phyloP scores from a whole-genome alignment of 2,329 filamentous ascomycete species.

The Claviceps quebecensis region DNA sequence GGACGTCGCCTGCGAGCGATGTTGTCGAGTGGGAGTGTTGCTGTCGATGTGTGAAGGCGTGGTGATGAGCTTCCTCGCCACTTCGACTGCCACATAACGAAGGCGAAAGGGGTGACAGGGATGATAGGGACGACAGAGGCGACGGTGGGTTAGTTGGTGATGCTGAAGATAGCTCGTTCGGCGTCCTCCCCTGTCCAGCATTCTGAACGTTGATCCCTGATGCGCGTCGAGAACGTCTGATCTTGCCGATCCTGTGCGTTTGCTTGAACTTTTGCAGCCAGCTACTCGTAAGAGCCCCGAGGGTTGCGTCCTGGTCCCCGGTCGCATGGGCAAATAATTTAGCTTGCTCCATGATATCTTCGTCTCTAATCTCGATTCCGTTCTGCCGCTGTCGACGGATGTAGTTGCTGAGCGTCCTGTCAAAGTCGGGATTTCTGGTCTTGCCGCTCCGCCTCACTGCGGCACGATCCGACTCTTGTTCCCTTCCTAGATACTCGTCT shows the following conservation, averaged over 20 bases:
- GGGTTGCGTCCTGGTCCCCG: slow-evolving; percentile 53
- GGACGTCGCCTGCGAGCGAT: slow-evolving; percentile 18
- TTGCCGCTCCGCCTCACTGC: slow-evolving; percentile 57
- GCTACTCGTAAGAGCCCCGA: slow-evolving; percentile 55
- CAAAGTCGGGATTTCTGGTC: slow-evolving; percentile 78
- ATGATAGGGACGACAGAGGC: slow-evolving; percentile 36
- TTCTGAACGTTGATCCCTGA: slow-evolving; percentile 51
- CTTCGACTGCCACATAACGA: slow-evolving; percentile 51
- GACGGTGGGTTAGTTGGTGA: slow-evolving; percentile 55
- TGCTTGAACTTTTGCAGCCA: slow-evolving; percentile 96
- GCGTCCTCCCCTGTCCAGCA: slow-evolving; percentile 24
- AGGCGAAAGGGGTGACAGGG: slow-evolving; percentile 34
- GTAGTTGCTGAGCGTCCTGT: slow-evolving; percentile 80
- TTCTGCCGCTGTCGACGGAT: slow-evolving; percentile 66
- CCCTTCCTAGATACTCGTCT: slow-evolving; percentile 81
- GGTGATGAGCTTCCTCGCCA: slow-evolving; percentile 55
- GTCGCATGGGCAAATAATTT: slow-evolving; percentile 63
- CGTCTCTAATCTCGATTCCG: slow-evolving; percentile 60
- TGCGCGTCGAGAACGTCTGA: slow-evolving; percentile 38
- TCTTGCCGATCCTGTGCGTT: slow-evolving; percentile 51
- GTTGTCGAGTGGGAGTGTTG: slow-evolving; percentile 22
- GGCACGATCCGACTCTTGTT: slow-evolving; percentile 51
- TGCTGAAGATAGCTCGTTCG: slow-evolving; percentile 51
- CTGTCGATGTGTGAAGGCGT: slow-evolving; percentile 19
- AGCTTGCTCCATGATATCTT: slow-evolving; percentile 75